Base-by-base conservation (phyloP, 2,329 filamentous ascomycete genomes). In the Penicillium italicum region DNA sequence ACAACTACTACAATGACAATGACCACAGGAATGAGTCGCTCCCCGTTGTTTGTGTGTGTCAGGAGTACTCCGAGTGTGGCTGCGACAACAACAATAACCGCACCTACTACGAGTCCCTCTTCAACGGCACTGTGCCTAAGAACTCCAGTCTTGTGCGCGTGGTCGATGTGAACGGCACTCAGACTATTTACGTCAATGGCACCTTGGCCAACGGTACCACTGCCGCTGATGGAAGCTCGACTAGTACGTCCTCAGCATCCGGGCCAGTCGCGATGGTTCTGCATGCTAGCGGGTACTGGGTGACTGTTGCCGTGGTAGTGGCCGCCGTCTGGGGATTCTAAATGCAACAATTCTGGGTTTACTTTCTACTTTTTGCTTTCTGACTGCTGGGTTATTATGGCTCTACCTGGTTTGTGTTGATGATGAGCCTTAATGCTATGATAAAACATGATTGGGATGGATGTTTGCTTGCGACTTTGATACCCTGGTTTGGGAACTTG, bases 11-110 rank as follows among this genome's bases (percentile, higher is more conserved):
- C 69, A 72, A 79, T 56, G 69, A 77, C 40, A 72, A 74, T 7
- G 73, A 68, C 33, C 74, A 77, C 41, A 61, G 66, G 10, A 83
- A 84, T 63, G 71, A 80, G 61, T 76, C 76, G 0, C 62, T 80
- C 12, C 82, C 82, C 0, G 79, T 85, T 7, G 71, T 77, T 3
- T 87, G 84, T 64, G 66, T 84, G 36, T 87, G 84, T 66, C 73
- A 80, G 57, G 65, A 79, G 54, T 80, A 80, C 62, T 71, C 68
- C 18, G 75, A 77, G 33, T 87, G 84, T 63, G 82, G 83, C 5
- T 87, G 84, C 64, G 84, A 85, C 53, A 71, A 78, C 38, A 77
- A 75, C 58, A 70, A 71, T 40, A 77, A 79, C 56, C 62, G 64
- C 43, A 77, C 73, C 1, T 78, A 75, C 58, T 68, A 78, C 53